These are phyloP conservation scores for Borealophlyctis nickersoniae DNA, from an alignment of 192 early-diverging fungal genomes.

Conservation along the genomic window DNA sequence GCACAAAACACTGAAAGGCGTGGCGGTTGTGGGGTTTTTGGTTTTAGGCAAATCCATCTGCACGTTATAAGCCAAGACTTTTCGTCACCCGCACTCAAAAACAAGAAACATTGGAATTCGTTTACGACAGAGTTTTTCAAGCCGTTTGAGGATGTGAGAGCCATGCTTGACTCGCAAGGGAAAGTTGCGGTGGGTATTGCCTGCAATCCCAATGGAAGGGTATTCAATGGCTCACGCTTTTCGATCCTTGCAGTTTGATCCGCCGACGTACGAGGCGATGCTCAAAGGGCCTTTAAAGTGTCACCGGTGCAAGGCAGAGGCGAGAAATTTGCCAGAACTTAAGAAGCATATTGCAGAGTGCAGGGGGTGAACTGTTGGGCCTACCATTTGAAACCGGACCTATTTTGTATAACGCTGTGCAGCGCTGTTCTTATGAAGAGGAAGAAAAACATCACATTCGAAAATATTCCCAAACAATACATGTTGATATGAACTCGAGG, in stretches of 20 bases:
- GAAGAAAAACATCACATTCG: no score
- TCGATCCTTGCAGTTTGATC: slow-evolving; percentile 24
- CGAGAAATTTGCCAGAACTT: slow-evolving; percentile 43
- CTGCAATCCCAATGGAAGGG: not conserved
- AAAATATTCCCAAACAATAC: no score
- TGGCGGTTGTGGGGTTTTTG: no score
- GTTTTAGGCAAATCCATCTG: slow-evolving; percentile 59
- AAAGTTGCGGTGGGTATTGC: slow-evolving; percentile 36
- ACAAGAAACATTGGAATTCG: slow-evolving; percentile 64
- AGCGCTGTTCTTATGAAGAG: no score
- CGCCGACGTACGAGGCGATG: slow-evolving; percentile 26
- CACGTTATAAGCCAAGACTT: slow-evolving; percentile 66
- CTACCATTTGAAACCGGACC: not conserved
- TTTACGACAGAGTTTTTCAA: slow-evolving; percentile 62
- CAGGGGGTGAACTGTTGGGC: not conserved
- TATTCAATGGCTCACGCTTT: no score
- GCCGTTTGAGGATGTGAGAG: slow-evolving; percentile 35
- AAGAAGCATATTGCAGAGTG: slow-evolving; percentile 42
- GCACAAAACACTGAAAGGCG: no score
- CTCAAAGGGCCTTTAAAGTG: slow-evolving; percentile 47
- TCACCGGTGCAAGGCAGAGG: slow-evolving; percentile 43
- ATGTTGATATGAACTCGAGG: no score
- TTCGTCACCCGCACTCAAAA: slow-evolving; percentile 43
- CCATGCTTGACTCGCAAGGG: slow-evolving; percentile 31
- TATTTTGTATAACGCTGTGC: no score